These are phyloP conservation scores for Myxozyma sirexii DNA, from an alignment of 805 yeast species.

Conservation along the genomic window DNA sequence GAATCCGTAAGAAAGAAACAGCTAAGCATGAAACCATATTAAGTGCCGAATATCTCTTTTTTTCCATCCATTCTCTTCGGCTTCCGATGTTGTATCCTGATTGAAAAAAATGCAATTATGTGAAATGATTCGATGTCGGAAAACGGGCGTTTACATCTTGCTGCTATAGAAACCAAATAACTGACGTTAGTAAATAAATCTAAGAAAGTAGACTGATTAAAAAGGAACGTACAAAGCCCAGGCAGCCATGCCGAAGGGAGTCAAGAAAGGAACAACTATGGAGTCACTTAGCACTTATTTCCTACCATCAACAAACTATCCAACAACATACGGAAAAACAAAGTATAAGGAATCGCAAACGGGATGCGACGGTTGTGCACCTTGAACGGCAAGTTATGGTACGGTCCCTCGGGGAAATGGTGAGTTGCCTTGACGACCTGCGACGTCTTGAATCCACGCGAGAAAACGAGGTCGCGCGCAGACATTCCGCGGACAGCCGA, in stretches of 20 bases:
- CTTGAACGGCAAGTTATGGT: slow-evolving; percentile 91
- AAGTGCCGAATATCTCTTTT: too few relatives aligned
- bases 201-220: too few relatives aligned
- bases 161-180: slow-evolving; percentile 13
- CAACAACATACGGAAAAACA: slow-evolving; percentile 27
- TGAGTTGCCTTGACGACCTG: slow-evolving; percentile 45
- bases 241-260: slow-evolving; percentile 35
- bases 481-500: slow-evolving; percentile 13
- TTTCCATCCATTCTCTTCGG: not conserved
- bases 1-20: too few relatives aligned
- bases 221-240: slow-evolving; percentile 28
- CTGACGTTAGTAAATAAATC: slow-evolving; percentile 7
- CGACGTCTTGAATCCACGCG: slow-evolving; percentile 43
- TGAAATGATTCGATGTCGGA: not conserved
- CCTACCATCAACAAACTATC: not conserved
- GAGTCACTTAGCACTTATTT: too few relatives aligned
- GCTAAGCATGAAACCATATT: too few relatives aligned
- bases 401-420: slow-evolving; percentile 78
- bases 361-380: slow-evolving; percentile 79
- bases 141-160: slow-evolving; percentile 17
- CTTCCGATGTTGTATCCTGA: not conserved
- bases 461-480: slow-evolving; percentile 29
- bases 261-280: slow-evolving; percentile 32
- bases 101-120: not conserved
- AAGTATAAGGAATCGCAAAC: slow-evolving; percentile 26